phyloP scores from a whole-genome alignment of 2,329 filamentous ascomycete genomes.

The Pseudocercospora macadamiae region DNA sequence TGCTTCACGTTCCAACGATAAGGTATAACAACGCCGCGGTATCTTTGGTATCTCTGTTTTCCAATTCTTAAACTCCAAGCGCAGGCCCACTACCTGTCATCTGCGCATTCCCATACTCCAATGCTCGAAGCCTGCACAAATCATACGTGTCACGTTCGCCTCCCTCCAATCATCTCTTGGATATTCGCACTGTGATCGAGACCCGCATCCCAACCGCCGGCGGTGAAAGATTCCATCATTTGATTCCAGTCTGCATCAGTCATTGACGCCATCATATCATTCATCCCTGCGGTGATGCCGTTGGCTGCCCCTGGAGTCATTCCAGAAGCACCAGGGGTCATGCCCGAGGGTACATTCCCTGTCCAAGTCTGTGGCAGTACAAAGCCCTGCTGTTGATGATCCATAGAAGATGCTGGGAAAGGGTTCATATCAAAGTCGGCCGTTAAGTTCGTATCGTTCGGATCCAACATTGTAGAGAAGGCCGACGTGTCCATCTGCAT shows the following conservation, averaged over 20 bases:
- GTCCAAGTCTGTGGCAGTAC: slow-evolving; percentile 25
- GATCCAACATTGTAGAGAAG: slow-evolving; percentile 21
- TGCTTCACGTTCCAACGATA: not conserved
- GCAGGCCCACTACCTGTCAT: too few species aligned
- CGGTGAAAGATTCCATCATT: slow-evolving; percentile 32
- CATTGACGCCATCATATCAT: slow-evolving; percentile 34
- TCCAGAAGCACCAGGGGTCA: not conserved
- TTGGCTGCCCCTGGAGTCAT: slow-evolving; percentile 1
- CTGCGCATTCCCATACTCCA: too few species aligned
- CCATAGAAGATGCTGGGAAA: slow-evolving; percentile 15
- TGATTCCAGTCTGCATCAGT: slow-evolving; percentile 37
- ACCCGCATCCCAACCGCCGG: slow-evolving; percentile 25
- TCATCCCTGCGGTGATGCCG: slow-evolving; percentile 26
- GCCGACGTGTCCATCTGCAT: slow-evolving; percentile 10
- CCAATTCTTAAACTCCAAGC: too few species aligned
- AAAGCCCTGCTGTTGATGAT: slow-evolving; percentile 27
- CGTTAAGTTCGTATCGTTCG: slow-evolving; percentile 20
- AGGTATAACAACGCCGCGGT: too few species aligned
- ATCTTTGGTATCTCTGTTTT: too few species aligned
- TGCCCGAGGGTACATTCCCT: slow-evolving; percentile 17
- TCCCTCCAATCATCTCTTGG: slow-evolving; percentile 2
- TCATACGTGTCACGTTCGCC: not conserved
- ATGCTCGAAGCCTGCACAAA: not conserved
- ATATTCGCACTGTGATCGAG: slow-evolving; percentile 14
- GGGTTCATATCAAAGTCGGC: slow-evolving; percentile 30